Base-by-base conservation (phyloP, 176 grass and related monocot genomes). In the Panicum miliaceum region DNA sequence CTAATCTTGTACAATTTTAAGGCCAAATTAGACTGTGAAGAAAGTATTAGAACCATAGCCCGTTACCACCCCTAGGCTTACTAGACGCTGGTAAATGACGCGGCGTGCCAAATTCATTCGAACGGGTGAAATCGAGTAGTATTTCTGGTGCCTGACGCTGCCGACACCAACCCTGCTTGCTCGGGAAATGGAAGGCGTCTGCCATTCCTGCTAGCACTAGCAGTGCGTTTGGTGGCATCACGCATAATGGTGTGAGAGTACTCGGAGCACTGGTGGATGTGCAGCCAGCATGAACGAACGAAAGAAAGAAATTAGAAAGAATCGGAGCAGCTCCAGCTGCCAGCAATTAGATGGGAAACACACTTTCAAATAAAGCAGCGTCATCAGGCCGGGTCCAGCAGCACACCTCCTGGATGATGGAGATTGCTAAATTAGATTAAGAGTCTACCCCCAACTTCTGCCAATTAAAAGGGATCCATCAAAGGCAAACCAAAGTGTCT, bases 141-240 rank as follows among this genome's bases (percentile, higher is more conserved):
- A 18, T 8, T 56, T 13, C 8, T 37, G 2, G 50, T 64, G 7
- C n/a, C n/a, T n/a, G n/a, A n/a, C n/a, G n/a, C n/a, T n/a, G n/a
- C n/a, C n/a, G n/a, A n/a, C n/a, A n/a, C n/a, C n/a, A n/a, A n/a
- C n/a, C n/a, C n/a, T n/a, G n/a, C n/a, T n/a, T n/a, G 9, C 11
- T 29, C 57, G 45, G 1, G 32, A 29, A 18, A 70, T 20, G 27
- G 51, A 23, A 64, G 43, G 26, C 0, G 26, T 79, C 54, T 38
- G 4, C 71, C 2, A n/a, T n/a, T n/a, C n/a, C 27, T 59, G 50
- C 32, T 51, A 41, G 32, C 38, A 25, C 7, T 2, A 32, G 29
- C 43, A 68, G 34, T 52, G 56, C 53, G 61, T 81, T 79, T 1
- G 81, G 75, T 85, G n/a, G 51, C 52, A 42, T 34, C 68, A 70